Conservation (phyloP, 176 grass and related monocot genomes). For the Chrysopogon serrulatus region DNA sequence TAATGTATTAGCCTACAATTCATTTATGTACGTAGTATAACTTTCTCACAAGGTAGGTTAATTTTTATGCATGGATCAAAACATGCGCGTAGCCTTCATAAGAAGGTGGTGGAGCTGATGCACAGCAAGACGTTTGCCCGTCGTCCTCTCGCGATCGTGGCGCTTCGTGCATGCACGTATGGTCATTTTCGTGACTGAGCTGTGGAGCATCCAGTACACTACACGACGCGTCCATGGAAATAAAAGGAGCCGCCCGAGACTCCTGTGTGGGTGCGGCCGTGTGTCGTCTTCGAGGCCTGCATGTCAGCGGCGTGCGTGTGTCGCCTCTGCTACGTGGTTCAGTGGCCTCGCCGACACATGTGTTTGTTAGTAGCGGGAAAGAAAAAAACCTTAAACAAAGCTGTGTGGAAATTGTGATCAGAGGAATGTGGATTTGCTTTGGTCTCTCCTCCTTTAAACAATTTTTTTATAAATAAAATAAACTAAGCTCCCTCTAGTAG, state of each 20-base stretch:
- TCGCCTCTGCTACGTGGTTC: background rate
- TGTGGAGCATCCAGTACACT: background rate
- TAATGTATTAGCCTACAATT: too few relatives aligned
- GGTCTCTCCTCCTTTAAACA: background rate
- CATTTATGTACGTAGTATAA: too few relatives aligned
- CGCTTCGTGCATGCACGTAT: background rate
- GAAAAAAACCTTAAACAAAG: background rate
- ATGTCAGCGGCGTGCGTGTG: background rate
- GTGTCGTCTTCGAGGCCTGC: background rate
- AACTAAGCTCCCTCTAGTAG: background rate
- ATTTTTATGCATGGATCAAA: too few relatives aligned
- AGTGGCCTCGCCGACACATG: background rate
- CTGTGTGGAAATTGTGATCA: background rate
- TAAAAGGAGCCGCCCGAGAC: background rate
- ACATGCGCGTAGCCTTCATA: too few relatives aligned
- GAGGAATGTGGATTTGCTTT: constrained; percentile 4
- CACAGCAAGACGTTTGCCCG: too few relatives aligned
- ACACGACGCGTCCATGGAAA: background rate
- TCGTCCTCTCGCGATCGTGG: background rate
- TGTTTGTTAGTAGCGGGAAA: too few relatives aligned
- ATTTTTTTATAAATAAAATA: too few relatives aligned
- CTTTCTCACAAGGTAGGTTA: too few relatives aligned
- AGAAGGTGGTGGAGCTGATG: too few relatives aligned
- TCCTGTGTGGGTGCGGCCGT: background rate
- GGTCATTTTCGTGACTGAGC: background rate